phyloP scores from a whole-genome alignment of 441 rosid species.

The Cnidoscolus chayamansa region DNA sequence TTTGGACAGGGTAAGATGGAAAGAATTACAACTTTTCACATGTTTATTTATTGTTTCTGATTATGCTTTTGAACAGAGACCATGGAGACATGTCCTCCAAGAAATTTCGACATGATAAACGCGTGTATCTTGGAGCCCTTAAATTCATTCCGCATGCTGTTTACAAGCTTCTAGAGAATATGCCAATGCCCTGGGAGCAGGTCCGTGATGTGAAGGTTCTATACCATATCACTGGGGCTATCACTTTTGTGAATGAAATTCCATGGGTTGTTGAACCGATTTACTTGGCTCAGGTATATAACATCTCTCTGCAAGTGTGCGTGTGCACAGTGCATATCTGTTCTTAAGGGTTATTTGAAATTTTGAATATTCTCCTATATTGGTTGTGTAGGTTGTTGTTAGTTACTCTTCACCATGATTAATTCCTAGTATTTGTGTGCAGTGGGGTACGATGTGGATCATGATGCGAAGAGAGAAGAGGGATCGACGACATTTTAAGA shows the following conservation, averaged over 20 bases:
- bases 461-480: conserved; percentile 99
- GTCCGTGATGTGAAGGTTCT: conserved; percentile 92
- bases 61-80: conserved; percentile 46
- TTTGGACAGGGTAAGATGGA: background rate
- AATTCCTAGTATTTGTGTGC: conserved; percentile 12
- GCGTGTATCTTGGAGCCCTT: conserved; percentile 95
- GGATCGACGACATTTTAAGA: conserved; percentile 95
- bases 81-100: conserved; percentile 99
- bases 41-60: conserved; percentile 4
- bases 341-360: background rate
- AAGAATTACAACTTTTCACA: background rate
- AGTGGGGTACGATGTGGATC: conserved; percentile 99
- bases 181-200: conserved; percentile 99
- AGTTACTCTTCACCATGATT: background rate
- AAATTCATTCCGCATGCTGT: conserved; percentile 97
- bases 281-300: conserved; percentile 81
- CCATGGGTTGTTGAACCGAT: conserved; percentile 99
- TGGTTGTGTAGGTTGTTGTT: background rate
- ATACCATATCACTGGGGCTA: conserved; percentile 94
- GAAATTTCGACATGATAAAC: conserved; percentile 90
- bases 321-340: background rate
- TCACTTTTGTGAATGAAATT: conserved; percentile 93
- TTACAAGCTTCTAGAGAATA: conserved; percentile 93
- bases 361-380: background rate
- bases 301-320: background rate